Percentiles rank a stretch among this genome's conserved stretches.
Conservation (phyloP, 2,329 filamentous ascomycete genomes). For the Phaeosphaeriaceae sp. region DNA sequence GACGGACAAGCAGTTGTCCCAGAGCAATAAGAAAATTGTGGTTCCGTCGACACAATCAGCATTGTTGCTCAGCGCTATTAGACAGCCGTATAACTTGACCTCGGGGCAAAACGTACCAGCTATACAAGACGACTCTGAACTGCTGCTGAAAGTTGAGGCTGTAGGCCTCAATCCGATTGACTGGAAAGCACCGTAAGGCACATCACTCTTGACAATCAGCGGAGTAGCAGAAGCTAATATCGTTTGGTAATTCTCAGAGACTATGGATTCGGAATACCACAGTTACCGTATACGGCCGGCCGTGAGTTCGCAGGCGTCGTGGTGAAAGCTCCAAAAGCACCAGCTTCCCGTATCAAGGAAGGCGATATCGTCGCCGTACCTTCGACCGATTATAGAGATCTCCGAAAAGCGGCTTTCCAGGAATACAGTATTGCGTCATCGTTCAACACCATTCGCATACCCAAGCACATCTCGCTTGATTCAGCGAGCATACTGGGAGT, state of each 20-base stretch:
- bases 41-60: conserved; percentile 52
- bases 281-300: conserved; percentile 72
- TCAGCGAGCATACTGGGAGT: conserved; percentile 71
- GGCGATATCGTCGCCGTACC: conserved; percentile 62
- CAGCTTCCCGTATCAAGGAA: conserved; percentile 57
- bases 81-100: conserved; percentile 59
- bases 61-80: conserved; percentile 58
- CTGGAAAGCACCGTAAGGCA: conserved; percentile 72
- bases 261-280: conserved; percentile 73
- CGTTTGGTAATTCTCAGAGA: conserved; percentile 66
- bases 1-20: conserved; percentile 15
- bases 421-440: conserved; percentile 70
- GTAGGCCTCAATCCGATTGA: conserved; percentile 80
- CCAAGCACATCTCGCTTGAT: conserved; percentile 59
- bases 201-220: not conserved
- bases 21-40: not conserved
- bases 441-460: conserved; percentile 70
- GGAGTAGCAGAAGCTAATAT: no score
- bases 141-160: conserved; percentile 68
- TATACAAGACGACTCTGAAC: conserved; percentile 57
- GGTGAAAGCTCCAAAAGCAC: conserved; percentile 53
- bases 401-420: conserved; percentile 75
- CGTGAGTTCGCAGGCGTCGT: conserved; percentile 73
- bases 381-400: conserved; percentile 76
- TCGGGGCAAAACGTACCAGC: conserved; percentile 56